Evolutionary conservation across 148 eudicot species (phyloP).

Genomic region (Fagopyrum esculentum): DNA sequence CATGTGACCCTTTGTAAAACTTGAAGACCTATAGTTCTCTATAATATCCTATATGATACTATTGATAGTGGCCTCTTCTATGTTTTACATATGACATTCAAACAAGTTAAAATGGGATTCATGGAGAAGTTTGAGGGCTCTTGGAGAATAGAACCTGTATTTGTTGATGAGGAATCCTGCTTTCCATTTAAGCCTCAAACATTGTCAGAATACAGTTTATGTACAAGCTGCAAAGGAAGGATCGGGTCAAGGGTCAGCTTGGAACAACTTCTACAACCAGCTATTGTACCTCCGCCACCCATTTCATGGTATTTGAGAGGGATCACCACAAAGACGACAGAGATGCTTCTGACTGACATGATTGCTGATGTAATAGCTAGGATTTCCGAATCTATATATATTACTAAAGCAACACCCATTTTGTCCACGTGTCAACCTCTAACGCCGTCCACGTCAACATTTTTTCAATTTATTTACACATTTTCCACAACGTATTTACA

Average conservation of each 20-base stretch:
- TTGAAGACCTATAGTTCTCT: neutral
- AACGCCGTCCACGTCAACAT: too few species aligned
- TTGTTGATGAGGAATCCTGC: constrained; percentile 67
- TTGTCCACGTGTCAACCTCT: too few species aligned
- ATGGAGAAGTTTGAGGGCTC: constrained; percentile 92
- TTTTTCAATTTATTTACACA: too few species aligned
- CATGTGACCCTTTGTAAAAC: neutral
- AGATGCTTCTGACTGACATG: constrained; percentile 65
- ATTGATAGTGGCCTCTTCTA: neutral
- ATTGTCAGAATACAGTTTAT: constrained; percentile 40
- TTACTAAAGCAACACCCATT: too few species aligned
- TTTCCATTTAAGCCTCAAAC: constrained; percentile 57
- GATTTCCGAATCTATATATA: too few species aligned
- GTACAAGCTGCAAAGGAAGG: constrained; percentile 72
- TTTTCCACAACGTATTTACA: too few species aligned
- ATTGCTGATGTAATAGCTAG: constrained; percentile 29
- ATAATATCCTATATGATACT: neutral
- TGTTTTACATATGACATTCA: constrained; percentile 69
- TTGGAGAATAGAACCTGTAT: constrained; percentile 79
- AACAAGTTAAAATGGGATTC: constrained; percentile 75
- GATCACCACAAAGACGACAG: constrained; percentile 74
- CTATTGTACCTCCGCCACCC: constrained; percentile 90
- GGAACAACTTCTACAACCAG: constrained; percentile 77
- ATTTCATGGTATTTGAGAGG: constrained; percentile 94
- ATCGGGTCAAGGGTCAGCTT: constrained; percentile 69